Conservation (phyloP, 352 stramenopile species). For the Peronospora belbahrii region DNA sequence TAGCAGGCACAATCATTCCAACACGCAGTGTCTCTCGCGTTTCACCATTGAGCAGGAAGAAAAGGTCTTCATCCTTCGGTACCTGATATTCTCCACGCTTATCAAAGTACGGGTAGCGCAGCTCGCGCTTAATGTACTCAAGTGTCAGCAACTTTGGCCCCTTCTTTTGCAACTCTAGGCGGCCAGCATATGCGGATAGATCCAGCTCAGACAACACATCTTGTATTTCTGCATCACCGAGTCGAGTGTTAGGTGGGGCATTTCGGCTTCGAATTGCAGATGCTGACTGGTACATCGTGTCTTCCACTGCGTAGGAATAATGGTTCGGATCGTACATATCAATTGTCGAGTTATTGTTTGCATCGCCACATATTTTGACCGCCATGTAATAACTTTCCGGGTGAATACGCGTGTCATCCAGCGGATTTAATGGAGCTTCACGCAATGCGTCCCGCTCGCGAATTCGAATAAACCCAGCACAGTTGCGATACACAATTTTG, state of each 20-base stretch:
- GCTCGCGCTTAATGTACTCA: constrained; percentile 84
- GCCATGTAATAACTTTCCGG: constrained; percentile 89
- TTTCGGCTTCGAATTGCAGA: constrained; percentile 72
- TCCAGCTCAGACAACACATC: constrained; percentile 83
- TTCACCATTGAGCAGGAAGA: constrained; percentile 82
- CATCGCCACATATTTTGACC: constrained; percentile 86
- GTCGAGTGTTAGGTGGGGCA: constrained; percentile 39
- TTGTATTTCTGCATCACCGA: constrained; percentile 78
- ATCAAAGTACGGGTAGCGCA: constrained; percentile 87
- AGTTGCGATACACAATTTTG: constrained; percentile 86
- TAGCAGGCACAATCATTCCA: constrained; percentile 83
- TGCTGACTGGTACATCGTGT: constrained; percentile 87
- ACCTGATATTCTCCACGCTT: constrained; percentile 81
- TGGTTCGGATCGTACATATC: constrained; percentile 89
- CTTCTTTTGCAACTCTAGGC: constrained; percentile 87
- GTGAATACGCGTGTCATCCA: constrained; percentile 85
- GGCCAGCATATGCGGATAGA: constrained; percentile 76
- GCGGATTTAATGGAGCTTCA: constrained; percentile 74
- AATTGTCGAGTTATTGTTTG: constrained; percentile 88
- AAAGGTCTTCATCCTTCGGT: constrained; percentile 78
- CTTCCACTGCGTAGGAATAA: constrained; percentile 86
- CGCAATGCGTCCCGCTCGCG: constrained; percentile 79
- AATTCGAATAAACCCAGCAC: constrained; percentile 81
- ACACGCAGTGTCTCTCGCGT: constrained; percentile 69
- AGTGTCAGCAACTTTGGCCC: constrained; percentile 80